Evolutionary conservation across 2,329 filamentous ascomycete species (phyloP).

Genomic region (Curvularia spicifera): DNA sequence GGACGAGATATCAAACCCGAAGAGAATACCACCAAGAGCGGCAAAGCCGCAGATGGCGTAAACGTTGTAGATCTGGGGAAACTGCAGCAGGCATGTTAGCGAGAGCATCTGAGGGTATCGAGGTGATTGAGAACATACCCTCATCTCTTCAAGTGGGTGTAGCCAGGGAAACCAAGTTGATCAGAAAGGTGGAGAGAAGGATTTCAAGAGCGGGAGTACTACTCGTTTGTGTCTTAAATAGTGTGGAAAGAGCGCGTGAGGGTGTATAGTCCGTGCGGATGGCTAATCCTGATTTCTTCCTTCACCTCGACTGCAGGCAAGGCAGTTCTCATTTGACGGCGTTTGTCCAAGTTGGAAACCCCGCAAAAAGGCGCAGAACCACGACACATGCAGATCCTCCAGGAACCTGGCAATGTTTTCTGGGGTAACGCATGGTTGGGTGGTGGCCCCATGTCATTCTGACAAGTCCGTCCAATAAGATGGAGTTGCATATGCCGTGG

Average conservation of each 20-base stretch:
- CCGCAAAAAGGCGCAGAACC: conserved; percentile 34
- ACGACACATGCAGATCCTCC: conserved; percentile 17
- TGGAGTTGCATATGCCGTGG: conserved; percentile 4
- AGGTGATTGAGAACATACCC: conserved; percentile 20
- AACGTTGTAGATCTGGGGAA: conserved; percentile 53
- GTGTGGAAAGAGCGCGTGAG: conserved; percentile 29
- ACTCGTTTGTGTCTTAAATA: conserved; percentile 21
- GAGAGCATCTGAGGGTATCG: not conserved
- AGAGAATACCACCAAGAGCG: conserved; percentile 59
- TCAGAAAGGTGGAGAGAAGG: conserved; percentile 6
- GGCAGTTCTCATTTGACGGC: conserved; percentile 16
- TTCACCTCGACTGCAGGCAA: conserved; percentile 18
- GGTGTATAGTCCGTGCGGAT: conserved; percentile 20
- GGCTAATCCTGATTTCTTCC: not conserved
- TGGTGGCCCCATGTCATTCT: conserved; percentile 20
- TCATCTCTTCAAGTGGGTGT: conserved; percentile 38
- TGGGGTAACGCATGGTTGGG: conserved; percentile 33
- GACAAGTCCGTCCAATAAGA: conserved; percentile 18
- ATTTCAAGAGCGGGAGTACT: not conserved
- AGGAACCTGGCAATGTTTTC: conserved; percentile 22
- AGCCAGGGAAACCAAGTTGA: conserved; percentile 15
- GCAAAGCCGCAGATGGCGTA: conserved; percentile 62
- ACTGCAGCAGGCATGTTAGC: conserved; percentile 22
- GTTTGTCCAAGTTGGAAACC: conserved; percentile 22
- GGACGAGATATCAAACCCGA: conserved; percentile 51